Conservation (phyloP, 1,284 basidiomycete species). For the Phlebopus sp. region DNA sequence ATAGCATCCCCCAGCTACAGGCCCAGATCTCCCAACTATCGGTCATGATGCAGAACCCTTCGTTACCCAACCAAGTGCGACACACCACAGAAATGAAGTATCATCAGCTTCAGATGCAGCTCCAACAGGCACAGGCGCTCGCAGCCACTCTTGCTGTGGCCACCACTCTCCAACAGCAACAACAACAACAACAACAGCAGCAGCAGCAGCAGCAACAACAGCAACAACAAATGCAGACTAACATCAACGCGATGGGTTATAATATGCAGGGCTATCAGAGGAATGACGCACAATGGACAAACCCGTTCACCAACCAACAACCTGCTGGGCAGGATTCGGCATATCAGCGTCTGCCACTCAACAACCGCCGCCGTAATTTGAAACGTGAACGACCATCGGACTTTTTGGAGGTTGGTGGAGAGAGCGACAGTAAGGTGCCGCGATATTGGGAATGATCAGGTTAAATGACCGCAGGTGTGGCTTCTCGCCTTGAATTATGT, state of each 20-base stretch:
- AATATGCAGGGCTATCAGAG: slow-evolving; percentile 39
- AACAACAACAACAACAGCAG: slow-evolving; percentile 36
- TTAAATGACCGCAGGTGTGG: not conserved
- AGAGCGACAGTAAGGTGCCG: slow-evolving; percentile 59
- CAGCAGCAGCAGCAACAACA: slow-evolving; percentile 37
- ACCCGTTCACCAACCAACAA: slow-evolving; percentile 60
- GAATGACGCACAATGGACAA: slow-evolving; percentile 41
- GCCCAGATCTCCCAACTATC: slow-evolving; percentile 74
- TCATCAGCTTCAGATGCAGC: slow-evolving; percentile 72
- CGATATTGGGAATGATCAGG: slow-evolving; percentile 68
- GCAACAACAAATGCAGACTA: slow-evolving; percentile 33
- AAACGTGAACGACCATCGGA: slow-evolving; percentile 81
- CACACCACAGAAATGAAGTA: slow-evolving; percentile 76
- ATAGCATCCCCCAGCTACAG: slow-evolving; percentile 74
- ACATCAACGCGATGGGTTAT: slow-evolving; percentile 35
- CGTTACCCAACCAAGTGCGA: slow-evolving; percentile 66
- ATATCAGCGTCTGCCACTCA: slow-evolving; percentile 78
- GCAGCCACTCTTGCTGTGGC: slow-evolving; percentile 56
- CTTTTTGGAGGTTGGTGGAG: slow-evolving; percentile 70
- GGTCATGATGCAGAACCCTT: slow-evolving; percentile 72
- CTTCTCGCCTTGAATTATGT: slow-evolving; percentile 3
- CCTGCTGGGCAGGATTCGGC: slow-evolving; percentile 68
- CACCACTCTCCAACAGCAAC: slow-evolving; percentile 46
- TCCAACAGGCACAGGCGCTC: slow-evolving; percentile 71
- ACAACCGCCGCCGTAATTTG: slow-evolving; percentile 68